Evolutionary conservation across 129 eudicot genomes (phyloP), one percentile per base, ranked within the genome.

Genomic region (Saposhnikovia divaricata): DNA sequence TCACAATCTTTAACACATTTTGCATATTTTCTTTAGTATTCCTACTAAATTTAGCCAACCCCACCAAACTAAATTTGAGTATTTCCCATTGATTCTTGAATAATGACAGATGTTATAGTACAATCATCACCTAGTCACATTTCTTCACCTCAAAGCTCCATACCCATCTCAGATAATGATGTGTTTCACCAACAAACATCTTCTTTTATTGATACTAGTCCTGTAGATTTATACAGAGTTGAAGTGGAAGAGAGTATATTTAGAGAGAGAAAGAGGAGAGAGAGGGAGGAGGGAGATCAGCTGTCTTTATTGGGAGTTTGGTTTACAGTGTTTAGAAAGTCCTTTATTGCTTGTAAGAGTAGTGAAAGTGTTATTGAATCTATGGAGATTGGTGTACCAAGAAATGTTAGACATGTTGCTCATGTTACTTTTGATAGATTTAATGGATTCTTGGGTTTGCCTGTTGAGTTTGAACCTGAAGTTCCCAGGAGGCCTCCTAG

Each of bases 381-480:
- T 23, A 96, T 96, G 99, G 99, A 96, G 85, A 92, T 96, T 83
- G 96, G 99, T 57, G 83, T 87, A 84, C 99, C 99, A 79, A 89
- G 95, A 69, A 82, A 96, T 86, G 99, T 92, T 19, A 89, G 99
- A 74, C 99, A 96, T 88, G 98, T 96, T 79, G 99, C 98, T 82
- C 99, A 96, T 91, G 99, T 96, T 66, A 96, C 99, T 8, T 96
- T 92, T 86, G 99, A 96, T 87, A 80, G 98, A 80, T 96, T 96
- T 75, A 90, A 96, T 89, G 99, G 99, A n/a, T 96, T 96, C 82
- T 98, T 96, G 85, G 99, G 99, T 39, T 87, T 96, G 37, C 99
- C 99, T 85, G 97, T 89, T 82, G 99, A 96, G 86, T 96, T 96
- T 86, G 98, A 96, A 82, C 99, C 99, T 82, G 97, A 96, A 45